Conservation (phyloP, 441 rosid genomes). For the Euphorbia neoarborescens region DNA sequence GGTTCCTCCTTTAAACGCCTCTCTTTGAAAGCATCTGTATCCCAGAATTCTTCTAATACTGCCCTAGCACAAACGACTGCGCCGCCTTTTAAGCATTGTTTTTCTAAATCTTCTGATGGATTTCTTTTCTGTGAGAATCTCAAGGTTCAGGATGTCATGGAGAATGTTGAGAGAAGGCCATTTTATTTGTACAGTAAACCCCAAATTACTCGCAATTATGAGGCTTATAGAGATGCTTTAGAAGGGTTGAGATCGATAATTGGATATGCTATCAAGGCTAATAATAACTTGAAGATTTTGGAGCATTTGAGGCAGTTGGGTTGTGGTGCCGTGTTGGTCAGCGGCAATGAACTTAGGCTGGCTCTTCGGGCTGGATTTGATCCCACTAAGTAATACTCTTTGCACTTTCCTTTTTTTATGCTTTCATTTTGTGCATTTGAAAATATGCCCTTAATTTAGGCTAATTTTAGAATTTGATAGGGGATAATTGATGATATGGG, state of each 20-base stretch:
- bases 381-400: constrained; percentile 54
- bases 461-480: background rate
- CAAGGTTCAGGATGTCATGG: constrained; percentile 77
- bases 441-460: background rate
- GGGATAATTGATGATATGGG: background rate
- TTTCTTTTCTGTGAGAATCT: constrained; percentile 75
- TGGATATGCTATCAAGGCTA: constrained; percentile 92
- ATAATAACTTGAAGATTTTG: constrained; percentile 82
- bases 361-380: constrained; percentile 87
- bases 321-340: constrained; percentile 89
- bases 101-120: constrained; percentile 72
- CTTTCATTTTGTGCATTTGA: background rate
- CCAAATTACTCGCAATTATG: constrained; percentile 75
- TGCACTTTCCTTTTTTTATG: background rate
- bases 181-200: constrained; percentile 85
- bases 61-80: constrained; percentile 22
- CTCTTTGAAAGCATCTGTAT: constrained; percentile 50
- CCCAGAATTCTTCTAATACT: constrained; percentile 39
- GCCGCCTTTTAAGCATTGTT: constrained; percentile 56
- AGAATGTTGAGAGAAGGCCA: constrained; percentile 66
- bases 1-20: constrained; percentile 28
- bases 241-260: constrained; percentile 63
- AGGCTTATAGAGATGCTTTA: constrained; percentile 72
- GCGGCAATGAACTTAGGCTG: constrained; percentile 90
- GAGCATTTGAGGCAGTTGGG: constrained; percentile 85